These are phyloP conservation scores for Oryza nivara DNA, from an alignment of 176 grass and related monocot genomes.

Conservation along the genomic window DNA sequence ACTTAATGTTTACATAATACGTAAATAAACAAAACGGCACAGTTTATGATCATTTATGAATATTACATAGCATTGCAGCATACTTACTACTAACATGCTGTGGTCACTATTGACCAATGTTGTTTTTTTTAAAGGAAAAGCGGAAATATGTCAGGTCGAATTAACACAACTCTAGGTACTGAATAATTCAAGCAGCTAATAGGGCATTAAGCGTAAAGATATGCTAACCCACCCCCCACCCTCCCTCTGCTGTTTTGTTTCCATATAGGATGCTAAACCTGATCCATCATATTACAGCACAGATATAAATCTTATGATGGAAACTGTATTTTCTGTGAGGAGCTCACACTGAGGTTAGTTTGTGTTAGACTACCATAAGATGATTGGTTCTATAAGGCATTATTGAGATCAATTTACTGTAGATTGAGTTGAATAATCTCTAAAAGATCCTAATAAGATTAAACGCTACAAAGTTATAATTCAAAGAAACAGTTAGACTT, in stretches of 20 bases:
- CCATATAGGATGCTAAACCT: background rate
- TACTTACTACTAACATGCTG: slow-evolving; percentile 24
- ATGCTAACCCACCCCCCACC: background rate
- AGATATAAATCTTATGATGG: background rate
- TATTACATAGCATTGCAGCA: background rate
- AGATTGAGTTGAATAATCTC: slow-evolving; percentile 7
- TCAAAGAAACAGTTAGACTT: slow-evolving; percentile 31
- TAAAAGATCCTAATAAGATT: background rate
- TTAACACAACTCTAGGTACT: background rate
- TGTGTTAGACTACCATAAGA: background rate
- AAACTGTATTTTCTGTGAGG: background rate
- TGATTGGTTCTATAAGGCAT: background rate
- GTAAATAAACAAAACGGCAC: slow-evolving; percentile 17
- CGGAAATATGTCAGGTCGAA: background rate
- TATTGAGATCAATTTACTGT: background rate
- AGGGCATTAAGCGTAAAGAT: background rate
- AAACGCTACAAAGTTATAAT: background rate
- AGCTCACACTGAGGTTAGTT: slow-evolving; percentile 25
- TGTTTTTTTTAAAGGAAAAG: background rate
- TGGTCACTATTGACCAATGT: background rate
- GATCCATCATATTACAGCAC: background rate
- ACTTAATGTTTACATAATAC: slow-evolving; percentile 11
- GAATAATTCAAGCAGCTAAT: slow-evolving; percentile 17
- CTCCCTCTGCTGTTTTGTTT: too few relatives aligned
- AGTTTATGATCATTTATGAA: slow-evolving; percentile 23